These are phyloP conservation scores for Exserohilum rostratum DNA, from an alignment of 2,329 filamentous ascomycete genomes.

Conservation along the genomic window DNA sequence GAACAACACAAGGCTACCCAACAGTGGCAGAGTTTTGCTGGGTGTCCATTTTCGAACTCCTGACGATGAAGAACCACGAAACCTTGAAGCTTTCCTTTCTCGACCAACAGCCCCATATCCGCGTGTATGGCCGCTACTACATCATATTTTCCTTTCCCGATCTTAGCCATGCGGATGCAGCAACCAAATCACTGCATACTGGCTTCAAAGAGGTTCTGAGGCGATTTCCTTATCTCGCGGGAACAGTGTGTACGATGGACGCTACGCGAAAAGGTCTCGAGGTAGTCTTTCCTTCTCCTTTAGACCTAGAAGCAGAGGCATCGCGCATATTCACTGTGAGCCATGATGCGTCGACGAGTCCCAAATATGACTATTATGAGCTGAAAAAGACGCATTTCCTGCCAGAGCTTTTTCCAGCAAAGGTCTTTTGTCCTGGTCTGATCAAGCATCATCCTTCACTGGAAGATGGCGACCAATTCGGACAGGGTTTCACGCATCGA, in stretches of 20 bases:
- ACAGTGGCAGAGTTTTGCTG: too few species aligned
- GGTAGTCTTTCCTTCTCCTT: slow-evolving; percentile 16
- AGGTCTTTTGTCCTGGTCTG: slow-evolving; percentile 15
- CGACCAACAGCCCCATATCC: slow-evolving; percentile 24
- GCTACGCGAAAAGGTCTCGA: slow-evolving; percentile 4
- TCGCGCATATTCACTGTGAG: slow-evolving; percentile 12
- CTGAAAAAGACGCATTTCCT: slow-evolving; percentile 17
- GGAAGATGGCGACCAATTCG: slow-evolving; percentile 18
- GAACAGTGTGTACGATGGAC: slow-evolving; percentile 16
- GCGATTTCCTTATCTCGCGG: slow-evolving; percentile 24
- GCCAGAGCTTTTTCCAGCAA: slow-evolving; percentile 13
- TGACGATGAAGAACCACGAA: slow-evolving; percentile 6
- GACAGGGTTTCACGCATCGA: slow-evolving; percentile 11
- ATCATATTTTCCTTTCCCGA: slow-evolving; percentile 26
- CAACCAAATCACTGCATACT: slow-evolving; percentile 14
- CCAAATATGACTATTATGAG: slow-evolving; percentile 7
- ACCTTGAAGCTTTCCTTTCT: slow-evolving; percentile 23
- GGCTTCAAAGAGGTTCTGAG: slow-evolving; percentile 19
- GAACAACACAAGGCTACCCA: background rate
- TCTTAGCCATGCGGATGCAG: slow-evolving; percentile 7
- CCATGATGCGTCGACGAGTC: background rate
- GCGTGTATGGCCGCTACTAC: slow-evolving; percentile 23
- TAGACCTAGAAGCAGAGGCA: slow-evolving; percentile 12
- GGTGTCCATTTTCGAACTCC: too few species aligned
- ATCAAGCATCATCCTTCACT: slow-evolving; percentile 20